Evolutionary conservation across 1,139 yeast species (phyloP).

Genomic region (Candida anutae): DNA sequence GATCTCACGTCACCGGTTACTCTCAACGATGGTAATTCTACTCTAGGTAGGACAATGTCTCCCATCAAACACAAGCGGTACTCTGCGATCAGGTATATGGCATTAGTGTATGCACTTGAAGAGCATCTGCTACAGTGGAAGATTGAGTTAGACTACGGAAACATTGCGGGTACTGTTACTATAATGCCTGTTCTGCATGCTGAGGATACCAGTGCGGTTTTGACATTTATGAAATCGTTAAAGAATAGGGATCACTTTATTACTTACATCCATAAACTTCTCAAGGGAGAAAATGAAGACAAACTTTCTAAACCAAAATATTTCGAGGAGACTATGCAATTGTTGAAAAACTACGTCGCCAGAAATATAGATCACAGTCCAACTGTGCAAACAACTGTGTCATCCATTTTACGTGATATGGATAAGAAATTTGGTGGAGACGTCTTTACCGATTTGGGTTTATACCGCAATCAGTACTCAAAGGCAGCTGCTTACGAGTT

Average conservation of each 20-base stretch:
- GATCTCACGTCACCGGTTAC: too few relatives aligned
- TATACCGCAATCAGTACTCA: conserved; percentile 34
- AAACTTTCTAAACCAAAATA: conserved; percentile 12
- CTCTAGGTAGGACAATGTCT: too few relatives aligned
- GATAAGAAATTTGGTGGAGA: conserved; percentile 19
- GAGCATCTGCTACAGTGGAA: conserved; percentile 44
- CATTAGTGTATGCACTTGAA: conserved; percentile 37
- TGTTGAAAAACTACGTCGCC: conserved; percentile 43
- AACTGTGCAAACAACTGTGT: conserved; percentile 25
- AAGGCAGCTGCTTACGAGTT: conserved; percentile 40
- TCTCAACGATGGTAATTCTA: too few relatives aligned
- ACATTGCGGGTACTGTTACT: conserved; percentile 39
- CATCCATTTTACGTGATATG: conserved; percentile 28
- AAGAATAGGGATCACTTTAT: too few relatives aligned
- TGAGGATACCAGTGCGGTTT: too few relatives aligned
- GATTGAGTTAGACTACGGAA: conserved; percentile 20
- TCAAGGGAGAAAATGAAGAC: conserved; percentile 9
- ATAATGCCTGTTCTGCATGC: conserved; percentile 37
- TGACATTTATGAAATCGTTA: conserved; percentile 23
- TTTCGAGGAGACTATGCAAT: conserved; percentile 27
- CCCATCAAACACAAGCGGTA: too few relatives aligned
- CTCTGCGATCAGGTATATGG: conserved; percentile 32
- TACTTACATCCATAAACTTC: conserved; percentile 9
- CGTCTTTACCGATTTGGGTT: too few relatives aligned
- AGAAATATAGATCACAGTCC: conserved; percentile 40